Conservation (phyloP, 2,329 filamentous ascomycete genomes). For the Penicillium concentricum region DNA sequence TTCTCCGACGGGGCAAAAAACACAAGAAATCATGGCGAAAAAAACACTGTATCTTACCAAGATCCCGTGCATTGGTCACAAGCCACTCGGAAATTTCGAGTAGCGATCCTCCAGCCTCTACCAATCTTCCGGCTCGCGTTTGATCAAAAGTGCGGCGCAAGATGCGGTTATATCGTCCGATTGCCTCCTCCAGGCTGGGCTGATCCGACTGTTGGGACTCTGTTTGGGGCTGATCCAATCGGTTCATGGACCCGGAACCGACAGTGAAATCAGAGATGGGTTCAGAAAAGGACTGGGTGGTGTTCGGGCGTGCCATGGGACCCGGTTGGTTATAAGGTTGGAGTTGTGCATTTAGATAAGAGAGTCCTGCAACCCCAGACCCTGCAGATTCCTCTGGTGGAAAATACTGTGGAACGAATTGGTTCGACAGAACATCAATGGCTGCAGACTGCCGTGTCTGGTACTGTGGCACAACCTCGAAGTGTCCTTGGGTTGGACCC, state of each 20-base stretch:
- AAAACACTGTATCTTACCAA: conserved; percentile 56
- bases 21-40: conserved; percentile 23
- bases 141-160: conserved; percentile 68
- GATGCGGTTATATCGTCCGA: conserved; percentile 59
- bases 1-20: neutral
- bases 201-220: conserved; percentile 20
- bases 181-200: conserved; percentile 63
- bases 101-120: conserved; percentile 59
- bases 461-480: conserved; percentile 75
- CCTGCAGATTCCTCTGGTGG: conserved; percentile 62
- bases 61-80: conserved; percentile 61
- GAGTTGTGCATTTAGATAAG: conserved; percentile 66
- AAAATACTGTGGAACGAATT: conserved; percentile 75
- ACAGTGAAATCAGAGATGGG: conserved; percentile 52
- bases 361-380: conserved; percentile 57
- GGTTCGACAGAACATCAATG: conserved; percentile 71
- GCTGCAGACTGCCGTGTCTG: conserved; percentile 71
- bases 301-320: conserved; percentile 52
- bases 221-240: conserved; percentile 27
- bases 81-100: conserved; percentile 66
- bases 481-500: conserved; percentile 60
- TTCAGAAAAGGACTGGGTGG: conserved; percentile 53
- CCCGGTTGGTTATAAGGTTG: conserved; percentile 61
- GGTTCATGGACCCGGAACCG: conserved; percentile 35
- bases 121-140: conserved; percentile 61